Conservation (phyloP, 345 rosid species). For the Acer negundo region DNA sequence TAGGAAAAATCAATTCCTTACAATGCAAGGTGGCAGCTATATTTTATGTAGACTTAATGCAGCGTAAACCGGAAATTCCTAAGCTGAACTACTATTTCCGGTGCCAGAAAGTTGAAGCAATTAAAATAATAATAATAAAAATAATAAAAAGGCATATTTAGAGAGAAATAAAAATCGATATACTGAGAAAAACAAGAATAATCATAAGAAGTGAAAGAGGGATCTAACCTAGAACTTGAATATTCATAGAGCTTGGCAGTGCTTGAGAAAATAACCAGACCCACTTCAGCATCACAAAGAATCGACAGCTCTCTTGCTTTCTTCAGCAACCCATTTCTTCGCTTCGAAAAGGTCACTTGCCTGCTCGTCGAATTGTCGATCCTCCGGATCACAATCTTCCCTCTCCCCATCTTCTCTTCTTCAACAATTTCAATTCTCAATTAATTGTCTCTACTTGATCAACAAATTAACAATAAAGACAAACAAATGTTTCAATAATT, state of each 20-base stretch:
- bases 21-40: constrained; percentile 5
- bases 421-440: background rate
- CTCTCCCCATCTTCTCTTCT: constrained; percentile 53
- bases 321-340: constrained; percentile 53
- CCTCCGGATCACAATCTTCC: constrained; percentile 55
- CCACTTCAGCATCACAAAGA: constrained; percentile 59
- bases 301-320: constrained; percentile 55
- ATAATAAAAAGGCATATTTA: background rate
- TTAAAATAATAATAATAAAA: background rate
- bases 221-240: constrained; percentile 50
- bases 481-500: too few species aligned
- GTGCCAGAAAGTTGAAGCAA: background rate
- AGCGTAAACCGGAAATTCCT: background rate
- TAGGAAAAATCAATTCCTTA: background rate
- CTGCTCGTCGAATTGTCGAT: constrained; percentile 60
- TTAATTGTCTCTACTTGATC: constrained; percentile 21
- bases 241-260: constrained; percentile 55
- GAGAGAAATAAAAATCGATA: background rate
- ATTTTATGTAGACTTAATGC: constrained; percentile 13
- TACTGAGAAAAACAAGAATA: background rate
- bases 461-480: background rate
- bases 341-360: constrained; percentile 59
- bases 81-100: background rate
- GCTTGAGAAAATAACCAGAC: constrained; percentile 53
- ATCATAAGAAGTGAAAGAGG: background rate